phyloP scores from a whole-genome alignment of 177 flowering plant genomes.

The Vitis hybrid region DNA sequence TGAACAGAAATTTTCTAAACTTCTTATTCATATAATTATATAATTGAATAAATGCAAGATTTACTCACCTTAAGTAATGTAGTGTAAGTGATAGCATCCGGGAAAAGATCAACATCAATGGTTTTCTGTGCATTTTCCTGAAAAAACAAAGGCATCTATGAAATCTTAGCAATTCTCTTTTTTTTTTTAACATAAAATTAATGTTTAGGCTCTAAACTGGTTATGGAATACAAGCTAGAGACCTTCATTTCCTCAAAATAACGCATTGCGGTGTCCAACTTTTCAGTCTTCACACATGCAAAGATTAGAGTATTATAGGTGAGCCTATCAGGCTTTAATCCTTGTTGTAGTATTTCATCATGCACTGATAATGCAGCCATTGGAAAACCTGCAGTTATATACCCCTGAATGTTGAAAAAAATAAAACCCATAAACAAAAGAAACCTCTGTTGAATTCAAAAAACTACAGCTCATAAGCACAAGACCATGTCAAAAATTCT shows the following conservation, averaged over 20 bases:
- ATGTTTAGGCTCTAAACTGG: conserved; percentile 48
- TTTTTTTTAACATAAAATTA: conserved; percentile 2
- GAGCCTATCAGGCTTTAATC: conserved; percentile 59
- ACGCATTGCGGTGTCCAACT: conserved; percentile 53
- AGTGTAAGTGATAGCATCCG: conserved; percentile 69
- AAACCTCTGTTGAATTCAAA: not conserved
- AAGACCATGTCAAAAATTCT: not conserved
- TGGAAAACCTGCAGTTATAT: conserved; percentile 50
- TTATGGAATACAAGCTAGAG: conserved; percentile 41
- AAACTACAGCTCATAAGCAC: not conserved
- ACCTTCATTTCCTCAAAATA: conserved; percentile 76
- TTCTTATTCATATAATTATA: not conserved
- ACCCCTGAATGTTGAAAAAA: conserved; percentile 47
- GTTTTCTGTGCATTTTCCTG: conserved; percentile 49
- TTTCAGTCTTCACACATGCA: conserved; percentile 55
- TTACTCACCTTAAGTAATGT: conserved; percentile 57
- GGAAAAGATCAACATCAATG: conserved; percentile 32
- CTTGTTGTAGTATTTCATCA: conserved; percentile 52
- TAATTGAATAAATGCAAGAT: not conserved
- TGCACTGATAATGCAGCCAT: conserved; percentile 45
- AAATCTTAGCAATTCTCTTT: conserved; percentile 5
- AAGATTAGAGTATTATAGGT: conserved; percentile 62
- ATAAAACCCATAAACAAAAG: not conserved
- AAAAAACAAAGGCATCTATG: conserved; percentile 16
- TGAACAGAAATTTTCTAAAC: not conserved